Evolutionary conservation across 2,329 filamentous ascomycete species (phyloP).

Genomic region (Fusarium sp.): DNA sequence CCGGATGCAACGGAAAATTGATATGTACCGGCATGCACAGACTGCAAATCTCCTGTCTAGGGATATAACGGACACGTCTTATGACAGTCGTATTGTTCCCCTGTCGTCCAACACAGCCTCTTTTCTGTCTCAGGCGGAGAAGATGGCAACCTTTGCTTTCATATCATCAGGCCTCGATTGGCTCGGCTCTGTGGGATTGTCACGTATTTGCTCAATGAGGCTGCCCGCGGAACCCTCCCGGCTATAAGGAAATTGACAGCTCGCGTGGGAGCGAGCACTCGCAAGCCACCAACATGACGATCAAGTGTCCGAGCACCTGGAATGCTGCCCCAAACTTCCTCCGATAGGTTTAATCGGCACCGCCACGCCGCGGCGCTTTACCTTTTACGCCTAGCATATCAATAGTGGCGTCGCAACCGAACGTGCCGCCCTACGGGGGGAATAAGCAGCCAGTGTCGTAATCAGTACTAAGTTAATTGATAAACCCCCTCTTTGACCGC

Average conservation of each 20-base stretch:
- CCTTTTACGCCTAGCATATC: background rate
- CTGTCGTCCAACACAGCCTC: background rate
- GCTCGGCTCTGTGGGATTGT: background rate
- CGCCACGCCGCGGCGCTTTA: background rate
- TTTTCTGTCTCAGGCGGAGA: background rate
- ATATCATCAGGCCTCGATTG: background rate
- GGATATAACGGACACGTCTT: background rate
- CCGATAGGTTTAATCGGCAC: background rate
- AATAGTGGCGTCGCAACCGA: slow-evolving; percentile 4
- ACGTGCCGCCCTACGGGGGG: background rate
- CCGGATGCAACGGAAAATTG: background rate
- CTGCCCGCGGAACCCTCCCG: background rate
- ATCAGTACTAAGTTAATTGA: background rate
- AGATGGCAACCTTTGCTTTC: background rate
- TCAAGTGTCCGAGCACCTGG: slow-evolving; percentile 1
- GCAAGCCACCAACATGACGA: background rate
- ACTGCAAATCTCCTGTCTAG: background rate
- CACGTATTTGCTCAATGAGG: background rate
- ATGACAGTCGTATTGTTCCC: background rate
- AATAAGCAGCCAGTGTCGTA: background rate
- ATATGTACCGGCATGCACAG: background rate
- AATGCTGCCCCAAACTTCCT: background rate
- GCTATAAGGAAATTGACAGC: background rate
- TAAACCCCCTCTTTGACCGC: background rate
- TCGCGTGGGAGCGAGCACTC: background rate